These are phyloP conservation scores for Takakia lepidozioides DNA, from an alignment of 225 moss, liverwort and hornwort species.

Conservation along the genomic window DNA sequence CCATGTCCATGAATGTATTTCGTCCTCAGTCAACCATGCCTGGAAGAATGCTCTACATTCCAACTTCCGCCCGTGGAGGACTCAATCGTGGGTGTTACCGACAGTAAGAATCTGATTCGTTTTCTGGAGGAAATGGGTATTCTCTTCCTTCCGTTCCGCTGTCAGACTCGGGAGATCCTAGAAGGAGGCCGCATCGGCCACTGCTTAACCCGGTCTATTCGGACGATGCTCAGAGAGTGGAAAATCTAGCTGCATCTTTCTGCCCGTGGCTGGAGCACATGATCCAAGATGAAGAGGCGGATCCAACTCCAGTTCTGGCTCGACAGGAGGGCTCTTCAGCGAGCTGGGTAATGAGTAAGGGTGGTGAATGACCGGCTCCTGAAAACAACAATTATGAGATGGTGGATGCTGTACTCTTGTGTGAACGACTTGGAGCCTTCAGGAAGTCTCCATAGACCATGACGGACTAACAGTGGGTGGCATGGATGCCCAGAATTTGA, in stretches of 20 bases:
- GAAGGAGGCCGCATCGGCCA: too few relatives aligned
- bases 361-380: slow-evolving; percentile 12
- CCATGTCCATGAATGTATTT: slow-evolving; percentile 1
- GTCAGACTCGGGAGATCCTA: too few relatives aligned
- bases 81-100: neutral
- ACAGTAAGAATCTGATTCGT: neutral
- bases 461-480: too few relatives aligned
- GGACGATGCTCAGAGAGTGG: too few relatives aligned
- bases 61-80: slow-evolving; percentile 29
- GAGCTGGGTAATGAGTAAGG: slow-evolving; percentile 28
- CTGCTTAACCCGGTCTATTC: neutral
- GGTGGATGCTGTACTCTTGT: slow-evolving; percentile 12
- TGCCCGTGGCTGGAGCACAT: slow-evolving; percentile 39
- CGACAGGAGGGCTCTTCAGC: slow-evolving; percentile 5
- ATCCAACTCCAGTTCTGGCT: slow-evolving; percentile 4
- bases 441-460: too few relatives aligned
- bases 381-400: slow-evolving; percentile 14
- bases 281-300: slow-evolving; percentile 19
- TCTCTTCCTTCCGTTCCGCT: too few relatives aligned
- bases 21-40: neutral
- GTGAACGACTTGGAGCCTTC: slow-evolving; percentile 20
- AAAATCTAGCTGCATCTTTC: neutral
- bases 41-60: neutral
- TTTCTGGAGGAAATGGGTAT: too few relatives aligned
- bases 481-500: too few relatives aligned